phyloP scores from a whole-genome alignment of 495 filamentous ascomycete genomes.

The Aspergillus bertholletiae region DNA sequence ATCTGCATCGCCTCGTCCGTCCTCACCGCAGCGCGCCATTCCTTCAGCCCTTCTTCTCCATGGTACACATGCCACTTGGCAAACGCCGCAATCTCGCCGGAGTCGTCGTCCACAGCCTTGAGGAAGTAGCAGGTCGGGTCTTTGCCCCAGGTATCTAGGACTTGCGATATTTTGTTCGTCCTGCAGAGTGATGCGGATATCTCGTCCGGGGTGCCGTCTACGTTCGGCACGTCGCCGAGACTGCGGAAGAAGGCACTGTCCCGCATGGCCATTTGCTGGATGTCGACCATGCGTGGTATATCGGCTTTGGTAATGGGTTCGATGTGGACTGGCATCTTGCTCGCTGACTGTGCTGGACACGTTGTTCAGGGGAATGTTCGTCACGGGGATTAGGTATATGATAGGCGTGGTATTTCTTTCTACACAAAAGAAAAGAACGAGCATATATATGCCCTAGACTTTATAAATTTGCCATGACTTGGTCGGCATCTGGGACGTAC shows the following conservation, averaged over 20 bases:
- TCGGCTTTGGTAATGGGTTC: conserved; percentile 1
- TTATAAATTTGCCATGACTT: no score
- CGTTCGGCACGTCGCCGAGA: neutral
- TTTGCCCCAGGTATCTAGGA: neutral
- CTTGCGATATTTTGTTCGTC: neutral
- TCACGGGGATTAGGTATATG: neutral
- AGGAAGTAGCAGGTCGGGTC: neutral
- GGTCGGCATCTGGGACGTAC: no score
- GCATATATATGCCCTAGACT: no score
- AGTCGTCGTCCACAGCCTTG: neutral
- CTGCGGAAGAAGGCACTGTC: neutral
- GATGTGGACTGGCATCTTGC: neutral
- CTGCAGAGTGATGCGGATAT: neutral
- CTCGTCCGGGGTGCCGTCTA: neutral
- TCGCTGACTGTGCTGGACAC: neutral
- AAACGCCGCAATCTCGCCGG: neutral
- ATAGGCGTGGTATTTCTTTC: neutral
- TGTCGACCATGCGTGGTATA: neutral
- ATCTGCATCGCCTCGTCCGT: neutral
- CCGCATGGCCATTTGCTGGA: neutral
- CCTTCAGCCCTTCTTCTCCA: neutral
- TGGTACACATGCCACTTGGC: neutral
- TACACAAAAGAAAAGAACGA: no score
- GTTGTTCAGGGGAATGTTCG: no score
- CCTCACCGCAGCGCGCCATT: neutral